phyloP scores from a whole-genome alignment of 805 yeast species.

The Jamesozyma jinghongensis region DNA sequence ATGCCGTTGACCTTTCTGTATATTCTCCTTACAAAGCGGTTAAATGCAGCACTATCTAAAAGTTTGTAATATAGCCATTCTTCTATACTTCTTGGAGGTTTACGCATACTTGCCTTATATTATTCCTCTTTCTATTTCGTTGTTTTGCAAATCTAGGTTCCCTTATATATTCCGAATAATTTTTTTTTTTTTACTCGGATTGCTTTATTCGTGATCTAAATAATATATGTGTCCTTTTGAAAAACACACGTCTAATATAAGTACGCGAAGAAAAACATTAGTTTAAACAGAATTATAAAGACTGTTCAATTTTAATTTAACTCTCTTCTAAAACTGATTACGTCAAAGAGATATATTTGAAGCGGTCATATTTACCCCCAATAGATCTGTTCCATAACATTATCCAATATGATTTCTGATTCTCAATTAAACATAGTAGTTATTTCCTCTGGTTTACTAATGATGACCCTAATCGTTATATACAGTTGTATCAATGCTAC shows the following conservation, averaged over 20 bases:
- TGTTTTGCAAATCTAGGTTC: too few species aligned
- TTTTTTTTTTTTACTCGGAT: neutral
- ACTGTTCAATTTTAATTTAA: too few species aligned
- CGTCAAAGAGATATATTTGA: too few species aligned
- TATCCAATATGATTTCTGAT: constrained; percentile 64
- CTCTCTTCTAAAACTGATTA: too few species aligned
- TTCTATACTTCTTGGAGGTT: constrained; percentile 35
- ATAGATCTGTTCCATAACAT: neutral
- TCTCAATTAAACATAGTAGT: constrained; percentile 67
- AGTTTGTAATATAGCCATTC: constrained; percentile 41
- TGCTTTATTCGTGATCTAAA: neutral
- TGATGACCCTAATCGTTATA: constrained; percentile 60
- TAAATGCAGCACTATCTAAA: constrained; percentile 49
- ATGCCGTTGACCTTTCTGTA: constrained; percentile 57
- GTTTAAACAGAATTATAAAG: too few species aligned
- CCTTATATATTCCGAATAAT: neutral
- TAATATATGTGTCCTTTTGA: neutral
- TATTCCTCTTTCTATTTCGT: neutral
- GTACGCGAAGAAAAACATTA: neutral
- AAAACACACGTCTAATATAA: neutral
- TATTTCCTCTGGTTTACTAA: constrained; percentile 59
- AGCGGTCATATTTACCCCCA: too few species aligned
- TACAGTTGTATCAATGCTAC: constrained; percentile 62
- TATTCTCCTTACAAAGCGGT: constrained; percentile 50
- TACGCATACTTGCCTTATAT: constrained; percentile 5